These are phyloP conservation scores for Saccharomyces hybrid DNA, from an alignment of 1,139 yeast species.

Conservation along the genomic window DNA sequence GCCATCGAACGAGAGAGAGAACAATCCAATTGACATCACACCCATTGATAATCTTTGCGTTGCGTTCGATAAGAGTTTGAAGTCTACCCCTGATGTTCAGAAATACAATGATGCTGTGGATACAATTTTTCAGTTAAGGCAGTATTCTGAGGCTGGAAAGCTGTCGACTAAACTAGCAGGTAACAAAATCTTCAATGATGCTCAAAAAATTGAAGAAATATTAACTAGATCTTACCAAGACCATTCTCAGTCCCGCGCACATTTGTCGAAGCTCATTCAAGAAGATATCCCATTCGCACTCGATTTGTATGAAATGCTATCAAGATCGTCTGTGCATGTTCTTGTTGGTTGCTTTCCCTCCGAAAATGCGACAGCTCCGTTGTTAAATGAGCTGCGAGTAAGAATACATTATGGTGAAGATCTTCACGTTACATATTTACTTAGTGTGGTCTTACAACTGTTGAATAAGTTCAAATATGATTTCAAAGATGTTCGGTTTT, in stretches of 20 bases:
- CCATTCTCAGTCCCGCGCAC: slow-evolving; percentile 19
- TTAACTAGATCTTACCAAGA: slow-evolving; percentile 25
- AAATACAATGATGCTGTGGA: slow-evolving; percentile 6
- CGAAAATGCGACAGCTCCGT: slow-evolving; percentile 14
- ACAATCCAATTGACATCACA: not conserved
- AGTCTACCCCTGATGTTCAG: slow-evolving; percentile 3
- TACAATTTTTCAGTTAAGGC: not conserved
- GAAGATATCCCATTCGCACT: slow-evolving; percentile 14
- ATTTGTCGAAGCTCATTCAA: slow-evolving; percentile 13
- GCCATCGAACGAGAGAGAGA: not conserved
- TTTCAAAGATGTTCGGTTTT: slow-evolving; percentile 19
- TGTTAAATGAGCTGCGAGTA: slow-evolving; percentile 16
- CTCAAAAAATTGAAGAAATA: slow-evolving; percentile 15
- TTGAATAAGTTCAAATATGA: slow-evolving; percentile 18
- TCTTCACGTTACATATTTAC: slow-evolving; percentile 13
- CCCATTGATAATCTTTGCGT: slow-evolving; percentile 2
- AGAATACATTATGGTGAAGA: slow-evolving; percentile 21
- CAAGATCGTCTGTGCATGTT: slow-evolving; percentile 16
- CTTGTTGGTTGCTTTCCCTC: slow-evolving; percentile 20
- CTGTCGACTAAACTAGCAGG: slow-evolving; percentile 3
- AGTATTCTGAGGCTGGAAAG: not conserved
- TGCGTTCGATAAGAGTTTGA: slow-evolving; percentile 2
- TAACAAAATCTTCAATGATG: not conserved
- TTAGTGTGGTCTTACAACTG: slow-evolving; percentile 19
- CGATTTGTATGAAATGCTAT: slow-evolving; percentile 17